Conservation (phyloP, 176 grass and related monocot species). For the Phoenix roebelenii region DNA sequence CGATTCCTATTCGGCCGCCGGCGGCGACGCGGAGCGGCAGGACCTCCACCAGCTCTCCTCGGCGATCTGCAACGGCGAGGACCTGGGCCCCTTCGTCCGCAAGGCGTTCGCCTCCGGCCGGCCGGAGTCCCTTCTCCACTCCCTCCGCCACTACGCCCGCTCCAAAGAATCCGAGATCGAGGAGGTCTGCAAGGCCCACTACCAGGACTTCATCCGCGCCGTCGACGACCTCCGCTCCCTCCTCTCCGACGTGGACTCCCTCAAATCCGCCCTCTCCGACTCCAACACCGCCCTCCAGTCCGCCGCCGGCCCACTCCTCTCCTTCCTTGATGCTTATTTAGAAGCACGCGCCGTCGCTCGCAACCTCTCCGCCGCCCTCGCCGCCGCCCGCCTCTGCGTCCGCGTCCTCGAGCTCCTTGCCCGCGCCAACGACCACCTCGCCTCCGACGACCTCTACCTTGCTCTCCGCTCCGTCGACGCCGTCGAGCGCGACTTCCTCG, state of each 20-base stretch:
- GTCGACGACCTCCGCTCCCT: slow-evolving; percentile 97
- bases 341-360: slow-evolving; percentile 52
- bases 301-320: slow-evolving; percentile 55
- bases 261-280: slow-evolving; percentile 73
- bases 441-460: slow-evolving; percentile 64
- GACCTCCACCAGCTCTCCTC: slow-evolving; percentile 8
- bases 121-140: slow-evolving; percentile 23
- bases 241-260: slow-evolving; percentile 74
- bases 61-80: slow-evolving; percentile 46
- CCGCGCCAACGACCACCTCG: slow-evolving; percentile 69
- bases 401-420: slow-evolving; percentile 62
- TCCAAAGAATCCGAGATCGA: slow-evolving; percentile 28
- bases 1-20: too few relatives aligned
- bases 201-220: slow-evolving; percentile 90
- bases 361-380: slow-evolving; percentile 62
- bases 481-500: slow-evolving; percentile 57
- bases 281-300: slow-evolving; percentile 71
- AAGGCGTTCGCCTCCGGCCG: slow-evolving; percentile 58
- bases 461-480: slow-evolving; percentile 80
- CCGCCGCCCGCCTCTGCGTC: slow-evolving; percentile 52
- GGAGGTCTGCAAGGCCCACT: slow-evolving; percentile 88
- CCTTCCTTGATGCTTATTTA: slow-evolving; percentile 72
- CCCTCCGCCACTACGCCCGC: slow-evolving; percentile 12
- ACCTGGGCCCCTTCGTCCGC: slow-evolving; percentile 31
- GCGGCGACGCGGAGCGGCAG: too few relatives aligned